Percentiles rank a stretch among this genome's conserved stretches.
Conservation (phyloP, 441 rosid genomes). For the Populus tomentosa region DNA sequence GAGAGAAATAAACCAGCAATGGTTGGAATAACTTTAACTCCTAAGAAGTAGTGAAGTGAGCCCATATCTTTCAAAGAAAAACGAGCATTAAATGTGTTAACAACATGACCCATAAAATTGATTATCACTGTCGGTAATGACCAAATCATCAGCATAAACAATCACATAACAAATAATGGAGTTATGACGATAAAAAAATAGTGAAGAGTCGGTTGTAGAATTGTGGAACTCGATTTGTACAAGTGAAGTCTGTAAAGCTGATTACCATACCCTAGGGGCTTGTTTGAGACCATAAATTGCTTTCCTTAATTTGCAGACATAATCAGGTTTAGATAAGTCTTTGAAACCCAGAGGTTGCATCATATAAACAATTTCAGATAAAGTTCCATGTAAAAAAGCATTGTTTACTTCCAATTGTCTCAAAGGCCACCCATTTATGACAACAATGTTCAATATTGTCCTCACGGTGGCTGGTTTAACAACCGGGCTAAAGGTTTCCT, state of each 20-base stretch:
- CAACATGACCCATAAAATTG: background rate
- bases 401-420: background rate
- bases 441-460: background rate
- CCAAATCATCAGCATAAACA: background rate
- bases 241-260: background rate
- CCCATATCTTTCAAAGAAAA: constrained; percentile 3
- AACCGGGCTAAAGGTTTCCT: background rate
- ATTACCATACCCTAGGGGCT: background rate
- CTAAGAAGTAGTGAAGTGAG: background rate
- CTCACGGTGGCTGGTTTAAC: background rate
- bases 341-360: background rate
- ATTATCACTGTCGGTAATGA: background rate
- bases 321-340: background rate
- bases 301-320: background rate
- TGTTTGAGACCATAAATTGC: constrained; percentile 6
- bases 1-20: background rate
- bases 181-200: background rate
- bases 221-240: background rate
- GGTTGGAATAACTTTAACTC: background rate
- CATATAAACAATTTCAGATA: background rate
- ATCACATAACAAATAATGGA: background rate
- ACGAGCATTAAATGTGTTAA: background rate
- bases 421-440: background rate
- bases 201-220: background rate
- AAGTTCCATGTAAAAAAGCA: background rate